A percentile compares a stretch with the other conserved stretches of the same genome.
phyloP scores from a whole-genome alignment of 768 basidiomycete species.

The Porphyrellus cyaneotinctus region DNA sequence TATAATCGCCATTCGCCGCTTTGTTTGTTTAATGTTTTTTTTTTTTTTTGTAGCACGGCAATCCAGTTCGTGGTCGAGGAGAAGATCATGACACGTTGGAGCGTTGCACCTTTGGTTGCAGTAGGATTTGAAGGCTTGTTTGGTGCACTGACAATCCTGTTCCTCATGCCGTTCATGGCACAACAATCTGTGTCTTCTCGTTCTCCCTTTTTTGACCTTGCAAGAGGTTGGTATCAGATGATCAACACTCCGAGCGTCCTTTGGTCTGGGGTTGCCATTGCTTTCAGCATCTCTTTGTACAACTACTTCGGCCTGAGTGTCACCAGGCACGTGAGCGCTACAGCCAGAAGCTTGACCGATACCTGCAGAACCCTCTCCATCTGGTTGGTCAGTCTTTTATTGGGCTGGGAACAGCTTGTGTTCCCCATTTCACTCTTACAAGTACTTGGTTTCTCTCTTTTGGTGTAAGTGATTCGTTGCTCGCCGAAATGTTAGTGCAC shows the following conservation, averaged over 20 bases:
- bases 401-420: constrained; percentile 87
- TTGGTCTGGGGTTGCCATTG: constrained; percentile 65
- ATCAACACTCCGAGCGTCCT: constrained; percentile 70
- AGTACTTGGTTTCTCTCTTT: constrained; percentile 76
- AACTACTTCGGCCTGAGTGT: constrained; percentile 91
- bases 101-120: constrained; percentile 84
- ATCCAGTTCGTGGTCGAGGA: constrained; percentile 95
- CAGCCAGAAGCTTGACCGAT: constrained; percentile 87
- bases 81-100: constrained; percentile 87
- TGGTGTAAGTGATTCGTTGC: constrained; percentile 65
- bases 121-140: constrained; percentile 95
- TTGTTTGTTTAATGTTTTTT: background rate
- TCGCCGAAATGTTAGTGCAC: background rate
- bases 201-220: constrained; percentile 80
- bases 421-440: constrained; percentile 82
- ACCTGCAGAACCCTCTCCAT: constrained; percentile 95
- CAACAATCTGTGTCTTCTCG: constrained; percentile 59
- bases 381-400: constrained; percentile 84
- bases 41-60: constrained; percentile 59
- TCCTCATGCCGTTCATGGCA: constrained; percentile 78
- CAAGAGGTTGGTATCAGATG: constrained; percentile 88
- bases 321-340: constrained; percentile 90
- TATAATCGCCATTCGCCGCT: background rate
- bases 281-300: constrained; percentile 73
- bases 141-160: constrained; percentile 73